Percentiles rank a stretch among this genome's conserved stretches.
Evolutionary conservation across 2,329 filamentous ascomycete species (phyloP).

Genomic region (Thelonectria olida): DNA sequence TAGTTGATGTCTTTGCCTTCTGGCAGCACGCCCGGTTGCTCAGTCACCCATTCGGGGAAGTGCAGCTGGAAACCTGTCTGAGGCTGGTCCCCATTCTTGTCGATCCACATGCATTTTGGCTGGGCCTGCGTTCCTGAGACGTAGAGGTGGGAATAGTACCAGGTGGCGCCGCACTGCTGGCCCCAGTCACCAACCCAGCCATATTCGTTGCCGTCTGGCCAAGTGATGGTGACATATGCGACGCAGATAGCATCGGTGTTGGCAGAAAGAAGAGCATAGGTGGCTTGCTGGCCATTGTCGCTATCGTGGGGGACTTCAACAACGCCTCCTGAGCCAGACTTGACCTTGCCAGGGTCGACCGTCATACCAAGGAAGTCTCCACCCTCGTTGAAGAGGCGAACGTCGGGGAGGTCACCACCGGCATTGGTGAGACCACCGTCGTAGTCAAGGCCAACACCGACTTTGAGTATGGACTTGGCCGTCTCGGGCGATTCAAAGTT

Average conservation of each 20-base stretch:
- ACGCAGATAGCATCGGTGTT: conserved; percentile 29
- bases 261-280: conserved; percentile 18
- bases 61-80: conserved; percentile 44
- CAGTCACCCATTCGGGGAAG: conserved; percentile 39
- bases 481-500: conserved; percentile 12
- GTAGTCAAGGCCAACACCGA: conserved; percentile 15
- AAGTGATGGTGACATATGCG: conserved; percentile 25
- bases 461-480: not conserved
- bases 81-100: conserved; percentile 26
- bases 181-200: conserved; percentile 23
- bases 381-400: conserved; percentile 21
- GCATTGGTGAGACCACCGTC: conserved; percentile 4
- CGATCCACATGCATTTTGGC: conserved; percentile 28
- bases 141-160: conserved; percentile 23
- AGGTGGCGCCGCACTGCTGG: conserved; percentile 18
- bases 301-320: conserved; percentile 5
- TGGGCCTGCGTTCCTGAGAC: conserved; percentile 5
- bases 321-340: not conserved
- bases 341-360: not conserved
- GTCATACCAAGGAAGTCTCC: conserved; percentile 15
- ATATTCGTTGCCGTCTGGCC: conserved; percentile 25
- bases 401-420: conserved; percentile 18
- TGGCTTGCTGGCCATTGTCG: conserved; percentile 12
- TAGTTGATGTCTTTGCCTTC: conserved; percentile 24
- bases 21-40: not conserved